Base-by-base conservation (phyloP, 2,329 filamentous ascomycete species). In the Rhinocladiella mackenziei region DNA sequence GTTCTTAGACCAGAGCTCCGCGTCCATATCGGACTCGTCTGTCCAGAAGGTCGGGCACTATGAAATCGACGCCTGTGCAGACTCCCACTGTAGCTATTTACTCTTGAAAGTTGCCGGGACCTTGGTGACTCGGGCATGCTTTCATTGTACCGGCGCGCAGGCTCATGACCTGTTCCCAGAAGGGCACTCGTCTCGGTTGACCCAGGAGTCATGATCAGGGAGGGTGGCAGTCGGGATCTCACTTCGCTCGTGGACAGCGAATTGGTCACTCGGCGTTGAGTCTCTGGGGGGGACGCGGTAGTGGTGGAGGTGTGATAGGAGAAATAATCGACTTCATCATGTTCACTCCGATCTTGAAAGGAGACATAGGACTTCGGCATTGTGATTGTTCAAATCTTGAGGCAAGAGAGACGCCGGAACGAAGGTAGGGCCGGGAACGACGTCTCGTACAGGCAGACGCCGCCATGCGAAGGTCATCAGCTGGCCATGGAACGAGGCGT, bases 281-380 rank as follows among this genome's bases (percentile, higher is more conserved):
- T 33, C 17, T 41, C 36, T 13, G 48, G 48, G 10, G 51, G 49
- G 9, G 48, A 44, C 5, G 39, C 23, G 15, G 36, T 43, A n/a
- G 35, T 18, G 4, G 45, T 14, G 3, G 32, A 29, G n/a, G n/a
- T n/a, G 5, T 35, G 36, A 36, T 37, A 32, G 9, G 36, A 9
- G 17, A 43, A 31, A 31, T 38, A 22, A 13, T 39, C 42, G 29
- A 32, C 19, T 11, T 49, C 46, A 43, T 53, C 43, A 29, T 43
- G 26, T 7, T 43, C 45, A 17, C 22, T 28, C 18, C 31, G 34
- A 10, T 48, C 50, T 18, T 49, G 46, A 11, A 53, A 53, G 30
- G 50, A 53, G 10, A 53, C 50, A 13, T 44, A 44, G 18, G 50
- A 53, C 15, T 53, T 53, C 20, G 50, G 50, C 50, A 53, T 53